Conservation (phyloP, 352 stramenopile genomes). For the Phytophthora gonapodyides region DNA sequence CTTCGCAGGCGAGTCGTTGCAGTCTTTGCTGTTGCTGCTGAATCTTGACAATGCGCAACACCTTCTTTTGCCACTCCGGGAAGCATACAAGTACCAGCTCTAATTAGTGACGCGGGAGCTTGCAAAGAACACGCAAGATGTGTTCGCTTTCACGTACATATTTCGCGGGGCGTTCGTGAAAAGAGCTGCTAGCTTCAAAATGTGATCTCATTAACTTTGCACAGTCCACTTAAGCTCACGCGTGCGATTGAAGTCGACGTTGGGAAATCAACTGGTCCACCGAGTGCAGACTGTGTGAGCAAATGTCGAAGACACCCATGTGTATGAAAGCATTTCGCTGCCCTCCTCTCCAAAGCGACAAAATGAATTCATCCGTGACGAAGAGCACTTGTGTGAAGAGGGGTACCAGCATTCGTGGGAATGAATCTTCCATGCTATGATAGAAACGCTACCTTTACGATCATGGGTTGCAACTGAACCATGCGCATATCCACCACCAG, state of each 20-base stretch:
- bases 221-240: constrained; percentile 29
- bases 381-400: too few species aligned
- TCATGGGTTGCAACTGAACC: too few species aligned
- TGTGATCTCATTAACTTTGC: constrained; percentile 67
- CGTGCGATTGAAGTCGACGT: constrained; percentile 8
- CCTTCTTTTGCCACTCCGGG: constrained; percentile 66
- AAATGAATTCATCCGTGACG: too few species aligned
- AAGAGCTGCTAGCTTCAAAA: constrained; percentile 52
- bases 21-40: constrained; percentile 66
- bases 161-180: constrained; percentile 65
- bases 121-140: constrained; percentile 62
- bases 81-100: constrained; percentile 67
- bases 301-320: constrained; percentile 53
- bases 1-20: constrained; percentile 46
- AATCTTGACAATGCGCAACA: constrained; percentile 66
- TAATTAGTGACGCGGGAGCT: constrained; percentile 54
- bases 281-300: not conserved
- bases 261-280: constrained; percentile 3
- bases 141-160: constrained; percentile 60
- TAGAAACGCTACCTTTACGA: too few species aligned
- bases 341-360: too few species aligned
- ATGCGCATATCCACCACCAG: too few species aligned
- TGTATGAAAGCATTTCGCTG: too few species aligned
- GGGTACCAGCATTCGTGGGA: too few species aligned
- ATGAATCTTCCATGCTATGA: too few species aligned